phyloP scores from a whole-genome alignment of 2,329 filamentous ascomycete species.

The Cryphonectria carpinicola region DNA sequence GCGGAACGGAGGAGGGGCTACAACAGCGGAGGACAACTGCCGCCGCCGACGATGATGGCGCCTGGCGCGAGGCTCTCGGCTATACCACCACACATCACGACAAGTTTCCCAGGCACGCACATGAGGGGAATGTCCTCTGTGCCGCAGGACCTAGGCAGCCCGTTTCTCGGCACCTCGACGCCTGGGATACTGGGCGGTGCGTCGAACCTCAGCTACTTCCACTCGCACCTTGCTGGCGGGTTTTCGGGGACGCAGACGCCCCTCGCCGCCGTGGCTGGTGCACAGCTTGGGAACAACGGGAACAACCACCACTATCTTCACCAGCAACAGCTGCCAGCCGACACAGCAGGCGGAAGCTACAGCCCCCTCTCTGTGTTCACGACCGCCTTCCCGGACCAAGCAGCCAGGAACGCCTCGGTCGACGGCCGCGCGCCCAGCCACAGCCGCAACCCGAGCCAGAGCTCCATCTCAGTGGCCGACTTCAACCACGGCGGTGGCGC shows the following conservation, averaged over 20 bases:
- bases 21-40: conserved; percentile 27
- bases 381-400: conserved; percentile 16
- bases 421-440: conserved; percentile 39
- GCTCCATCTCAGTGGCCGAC: conserved; percentile 52
- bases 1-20: conserved; percentile 29
- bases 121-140: conserved; percentile 29
- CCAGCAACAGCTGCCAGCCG: conserved; percentile 34
- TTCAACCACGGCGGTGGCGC: conserved; percentile 34
- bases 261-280: conserved; percentile 77
- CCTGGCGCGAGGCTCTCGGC: conserved; percentile 27
- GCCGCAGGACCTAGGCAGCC: conserved; percentile 53
- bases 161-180: conserved; percentile 63
- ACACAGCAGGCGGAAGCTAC: conserved; percentile 36
- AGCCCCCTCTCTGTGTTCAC: conserved; percentile 32
- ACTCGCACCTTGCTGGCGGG: conserved; percentile 72
- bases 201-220: conserved; percentile 81
- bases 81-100: conserved; percentile 47
- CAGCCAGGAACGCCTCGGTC: conserved; percentile 14
- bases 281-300: conserved; percentile 57
- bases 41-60: background rate
- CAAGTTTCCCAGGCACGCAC: conserved; percentile 26
- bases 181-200: conserved; percentile 72
- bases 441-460: conserved; percentile 50
- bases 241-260: conserved; percentile 79
- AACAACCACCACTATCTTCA: background rate